Percentiles rank a stretch among this genome's conserved stretches.
phyloP scores from a whole-genome alignment of 106 monocot species.

The Triglochin maritima region DNA sequence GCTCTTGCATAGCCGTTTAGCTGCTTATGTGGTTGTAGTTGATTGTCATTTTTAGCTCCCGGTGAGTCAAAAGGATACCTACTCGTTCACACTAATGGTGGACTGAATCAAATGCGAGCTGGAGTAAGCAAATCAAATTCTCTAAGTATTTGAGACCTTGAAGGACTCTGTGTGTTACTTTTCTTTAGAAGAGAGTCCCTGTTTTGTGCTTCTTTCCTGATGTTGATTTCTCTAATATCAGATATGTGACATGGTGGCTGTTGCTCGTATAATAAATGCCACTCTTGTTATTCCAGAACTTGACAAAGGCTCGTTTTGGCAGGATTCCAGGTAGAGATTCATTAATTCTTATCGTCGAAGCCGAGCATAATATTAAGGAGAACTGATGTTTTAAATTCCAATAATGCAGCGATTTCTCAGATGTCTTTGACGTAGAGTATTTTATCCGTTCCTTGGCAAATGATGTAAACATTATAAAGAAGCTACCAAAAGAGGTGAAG shows the following conservation, averaged over 20 bases:
- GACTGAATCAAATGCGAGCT: conserved; percentile 91
- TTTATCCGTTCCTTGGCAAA: conserved; percentile 57
- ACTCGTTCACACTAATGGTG: conserved; percentile 81
- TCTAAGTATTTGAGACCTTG: not conserved
- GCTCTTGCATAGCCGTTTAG: not conserved
- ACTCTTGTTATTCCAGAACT: conserved; percentile 89
- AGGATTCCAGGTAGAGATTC: conserved; percentile 58
- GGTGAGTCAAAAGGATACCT: conserved; percentile 59
- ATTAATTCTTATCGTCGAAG: not conserved
- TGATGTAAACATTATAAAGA: conserved; percentile 73
- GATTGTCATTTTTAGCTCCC: conserved; percentile 36
- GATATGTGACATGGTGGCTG: conserved; percentile 97
- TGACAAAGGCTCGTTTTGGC: conserved; percentile 95
- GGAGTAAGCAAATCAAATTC: conserved; percentile 43
- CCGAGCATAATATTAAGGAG: too few species aligned
- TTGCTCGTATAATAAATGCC: conserved; percentile 85
- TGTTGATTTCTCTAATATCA: conserved; percentile 18
- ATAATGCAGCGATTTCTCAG: conserved; percentile 72
- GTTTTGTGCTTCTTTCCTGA: not conserved
- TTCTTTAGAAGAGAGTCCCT: not conserved
- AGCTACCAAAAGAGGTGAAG: conserved; percentile 39
- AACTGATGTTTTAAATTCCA: not conserved
- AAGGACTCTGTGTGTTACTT: too few species aligned
- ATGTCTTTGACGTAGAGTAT: conserved; percentile 82
- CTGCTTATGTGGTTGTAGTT: not conserved